Conservation (phyloP, 2,329 filamentous ascomycete species). For the Pseudogymnoascus sp. region DNA sequence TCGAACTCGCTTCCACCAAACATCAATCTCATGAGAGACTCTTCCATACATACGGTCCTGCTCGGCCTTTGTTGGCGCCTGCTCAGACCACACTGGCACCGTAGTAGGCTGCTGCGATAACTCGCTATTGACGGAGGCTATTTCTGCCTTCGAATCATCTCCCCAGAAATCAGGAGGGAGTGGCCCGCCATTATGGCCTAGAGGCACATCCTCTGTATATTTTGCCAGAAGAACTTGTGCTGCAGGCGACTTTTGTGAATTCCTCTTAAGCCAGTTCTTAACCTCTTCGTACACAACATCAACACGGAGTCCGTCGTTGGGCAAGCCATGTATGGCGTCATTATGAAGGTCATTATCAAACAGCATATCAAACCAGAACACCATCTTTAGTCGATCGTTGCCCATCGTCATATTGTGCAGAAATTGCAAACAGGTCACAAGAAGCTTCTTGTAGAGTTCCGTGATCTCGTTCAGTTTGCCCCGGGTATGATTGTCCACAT, state of each 20-base stretch:
- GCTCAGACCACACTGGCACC: slow-evolving; percentile 22
- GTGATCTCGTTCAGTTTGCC: slow-evolving; percentile 53
- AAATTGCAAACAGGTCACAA: slow-evolving; percentile 58
- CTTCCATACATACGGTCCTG: slow-evolving; percentile 51
- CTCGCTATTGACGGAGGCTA: background rate
- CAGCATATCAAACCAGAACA: slow-evolving; percentile 58
- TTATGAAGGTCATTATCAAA: slow-evolving; percentile 50
- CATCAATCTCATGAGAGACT: slow-evolving; percentile 56
- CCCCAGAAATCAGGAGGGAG: slow-evolving; percentile 17
- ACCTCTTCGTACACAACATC: slow-evolving; percentile 52
- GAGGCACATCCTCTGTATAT: slow-evolving; percentile 35
- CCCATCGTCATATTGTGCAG: slow-evolving; percentile 63
- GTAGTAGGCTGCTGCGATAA: slow-evolving; percentile 1
- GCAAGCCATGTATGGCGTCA: slow-evolving; percentile 43
- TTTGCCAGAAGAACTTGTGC: slow-evolving; percentile 47
- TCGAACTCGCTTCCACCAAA: slow-evolving; percentile 54
- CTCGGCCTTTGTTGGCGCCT: slow-evolving; percentile 41
- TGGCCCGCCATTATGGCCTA: slow-evolving; percentile 27
- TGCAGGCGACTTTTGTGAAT: slow-evolving; percentile 49
- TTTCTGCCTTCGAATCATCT: background rate
- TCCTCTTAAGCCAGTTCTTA: slow-evolving; percentile 53
- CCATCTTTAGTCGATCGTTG: slow-evolving; percentile 62
- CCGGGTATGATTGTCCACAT: slow-evolving; percentile 48
- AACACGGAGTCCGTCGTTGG: slow-evolving; percentile 41
- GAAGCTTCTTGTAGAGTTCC: slow-evolving; percentile 57